A percentile compares a stretch with the other conserved stretches of the same genome.
phyloP scores from a whole-genome alignment of 2,329 filamentous ascomycete genomes.

The Aspergillus viridinutans region DNA sequence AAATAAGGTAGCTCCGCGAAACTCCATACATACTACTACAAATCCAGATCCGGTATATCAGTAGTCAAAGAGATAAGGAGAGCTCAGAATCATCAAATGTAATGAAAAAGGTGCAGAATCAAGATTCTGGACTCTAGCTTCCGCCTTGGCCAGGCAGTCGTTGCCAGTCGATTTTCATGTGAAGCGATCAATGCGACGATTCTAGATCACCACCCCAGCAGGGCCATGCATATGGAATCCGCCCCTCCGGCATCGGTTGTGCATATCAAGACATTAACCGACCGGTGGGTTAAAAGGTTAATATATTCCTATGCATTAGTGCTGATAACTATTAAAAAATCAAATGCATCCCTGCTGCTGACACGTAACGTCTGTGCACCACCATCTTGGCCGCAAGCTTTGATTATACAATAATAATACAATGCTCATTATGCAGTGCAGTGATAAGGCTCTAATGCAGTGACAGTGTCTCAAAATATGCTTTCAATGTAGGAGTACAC shows the following conservation, averaged over 20 bases:
- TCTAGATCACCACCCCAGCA: constrained; percentile 16
- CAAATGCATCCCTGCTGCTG: not conserved
- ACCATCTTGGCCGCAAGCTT: not conserved
- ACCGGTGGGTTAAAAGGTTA: not conserved
- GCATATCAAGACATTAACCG: not conserved
- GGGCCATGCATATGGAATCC: not conserved
- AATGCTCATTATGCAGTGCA: not conserved
- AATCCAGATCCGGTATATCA: too few species aligned
- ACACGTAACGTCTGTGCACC: not conserved
- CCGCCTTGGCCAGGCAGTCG: not conserved
- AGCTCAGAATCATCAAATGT: not conserved
- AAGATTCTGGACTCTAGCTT: not conserved
- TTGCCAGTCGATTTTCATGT: not conserved
- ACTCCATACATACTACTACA: too few species aligned
- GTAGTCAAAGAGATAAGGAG: not conserved
- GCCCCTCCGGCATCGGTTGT: constrained; percentile 1
- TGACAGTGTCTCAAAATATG: not conserved
- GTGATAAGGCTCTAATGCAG: not conserved
- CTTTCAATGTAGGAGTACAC: constrained; percentile 7
- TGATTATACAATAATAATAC: too few species aligned
- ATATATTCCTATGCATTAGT: not conserved
- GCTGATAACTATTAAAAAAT: not conserved
- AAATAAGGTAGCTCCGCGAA: too few species aligned
- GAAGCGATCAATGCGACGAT: constrained; percentile 13
- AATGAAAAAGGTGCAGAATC: not conserved